Conservation (phyloP, 805 yeast genomes). For the Suhomyces emberorum region DNA sequence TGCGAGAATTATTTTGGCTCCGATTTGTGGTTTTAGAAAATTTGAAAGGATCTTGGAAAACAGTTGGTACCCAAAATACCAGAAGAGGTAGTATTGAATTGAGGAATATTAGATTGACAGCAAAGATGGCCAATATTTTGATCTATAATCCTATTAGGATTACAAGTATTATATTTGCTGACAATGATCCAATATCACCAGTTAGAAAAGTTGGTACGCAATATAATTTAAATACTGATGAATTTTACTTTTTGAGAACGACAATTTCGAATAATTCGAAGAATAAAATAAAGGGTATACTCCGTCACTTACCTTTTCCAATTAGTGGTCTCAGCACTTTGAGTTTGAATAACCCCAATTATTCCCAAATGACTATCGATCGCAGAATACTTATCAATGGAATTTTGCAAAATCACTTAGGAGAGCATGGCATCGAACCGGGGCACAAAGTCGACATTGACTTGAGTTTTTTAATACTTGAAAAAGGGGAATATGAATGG, state of each 20-base stretch:
- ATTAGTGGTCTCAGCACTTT: constrained; percentile 9
- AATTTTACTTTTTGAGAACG: constrained; percentile 50
- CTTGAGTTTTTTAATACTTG: constrained; percentile 62
- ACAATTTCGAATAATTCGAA: constrained; percentile 48
- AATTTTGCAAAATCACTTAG: constrained; percentile 54
- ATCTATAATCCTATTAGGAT: constrained; percentile 25
- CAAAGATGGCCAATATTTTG: constrained; percentile 56
- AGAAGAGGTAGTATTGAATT: constrained; percentile 62
- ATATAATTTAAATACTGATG: constrained; percentile 40
- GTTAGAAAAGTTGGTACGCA: constrained; percentile 23
- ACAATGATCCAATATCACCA: constrained; percentile 10
- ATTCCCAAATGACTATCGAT: constrained; percentile 40
- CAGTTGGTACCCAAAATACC: constrained; percentile 12
- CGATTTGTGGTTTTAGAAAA: constrained; percentile 59
- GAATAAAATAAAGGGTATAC: constrained; percentile 46
- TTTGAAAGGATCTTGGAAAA: constrained; percentile 66
- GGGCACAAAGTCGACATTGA: constrained; percentile 41
- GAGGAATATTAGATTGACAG: constrained; percentile 60
- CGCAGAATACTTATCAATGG: constrained; percentile 71
- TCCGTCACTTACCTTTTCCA: constrained; percentile 57
- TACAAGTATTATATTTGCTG: constrained; percentile 10
- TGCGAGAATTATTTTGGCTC: constrained; percentile 77
- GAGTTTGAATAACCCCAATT: constrained; percentile 5
- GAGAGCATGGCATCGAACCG: constrained; percentile 36
- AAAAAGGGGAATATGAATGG: constrained; percentile 81